Base-by-base conservation (phyloP, 106 monocot genomes). In the Dactylorhiza incarnata region DNA sequence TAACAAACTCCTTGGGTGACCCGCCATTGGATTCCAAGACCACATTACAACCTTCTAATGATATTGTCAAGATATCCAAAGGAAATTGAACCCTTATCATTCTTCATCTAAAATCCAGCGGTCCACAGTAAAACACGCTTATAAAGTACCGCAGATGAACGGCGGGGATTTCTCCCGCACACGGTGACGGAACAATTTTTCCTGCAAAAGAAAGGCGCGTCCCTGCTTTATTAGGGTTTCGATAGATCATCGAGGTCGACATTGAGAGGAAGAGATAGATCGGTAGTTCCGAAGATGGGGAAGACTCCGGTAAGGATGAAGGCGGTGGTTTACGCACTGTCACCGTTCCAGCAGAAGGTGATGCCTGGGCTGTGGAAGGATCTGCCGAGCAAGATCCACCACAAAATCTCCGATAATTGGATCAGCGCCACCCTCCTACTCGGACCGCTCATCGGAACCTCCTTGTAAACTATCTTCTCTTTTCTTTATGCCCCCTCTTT, bases 291-390 rank as follows among this genome's bases (percentile, higher is more conserved):
- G 61, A 54, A 25, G 78, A 95, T 95, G 95, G 95, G 92, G 82
- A 95, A 95, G 86, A 82, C 77, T 55, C 95, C 89, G 44, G 95
- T 92, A 78, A 73, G 85, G 82, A 86, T 92, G 92, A 95, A 85
- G 90, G 95, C 95, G 76, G 92, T 95, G 80, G 85, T 90, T 49
- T 95, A 95, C 85, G 49, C 83, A 45, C 90, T 95, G 70, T 95
- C 95, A 26, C 95, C 95, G 76, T 95, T 86, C 83, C 95, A 90
- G 80, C 92, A 95, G 89, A 95, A 92, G 85, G 92, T 92, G 81
- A 95, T 92, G 88, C 79, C 90, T 12, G 95, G 92, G 22, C 73
- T 95, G 77, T 90, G 92, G 92, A 92, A 90, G 84, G 92, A 95
- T 49, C 44, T 92, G 48, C 83, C 92, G 29, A 22, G 50, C 77